Percentiles rank a stretch among this genome's conserved stretches.
Conservation (phyloP, 2,329 filamentous ascomycete genomes). For the Bipolaris bicolor region DNA sequence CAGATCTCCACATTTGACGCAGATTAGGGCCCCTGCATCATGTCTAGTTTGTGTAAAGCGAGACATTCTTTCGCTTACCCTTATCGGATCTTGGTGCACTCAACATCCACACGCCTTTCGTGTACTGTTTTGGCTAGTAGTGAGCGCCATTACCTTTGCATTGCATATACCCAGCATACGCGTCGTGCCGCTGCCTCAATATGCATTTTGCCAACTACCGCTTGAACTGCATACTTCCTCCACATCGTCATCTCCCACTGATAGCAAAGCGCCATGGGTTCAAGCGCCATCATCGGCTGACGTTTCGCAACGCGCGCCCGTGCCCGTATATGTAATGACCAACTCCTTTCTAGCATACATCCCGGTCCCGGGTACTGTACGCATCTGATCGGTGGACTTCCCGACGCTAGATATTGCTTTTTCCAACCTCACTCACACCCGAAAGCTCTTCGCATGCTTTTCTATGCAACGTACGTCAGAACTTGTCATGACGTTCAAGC, state of each 20-base stretch:
- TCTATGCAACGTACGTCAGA: not conserved
- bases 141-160: no score
- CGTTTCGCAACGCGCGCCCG: not conserved
- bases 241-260: not conserved
- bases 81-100: not conserved
- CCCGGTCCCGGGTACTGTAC: not conserved
- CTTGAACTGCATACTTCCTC: not conserved
- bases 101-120: not conserved
- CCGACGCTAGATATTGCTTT: not conserved
- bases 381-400: constrained; percentile 4
- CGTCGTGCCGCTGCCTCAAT: no score
- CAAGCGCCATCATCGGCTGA: constrained; percentile 2
- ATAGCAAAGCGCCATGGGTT: not conserved
- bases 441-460: not conserved
- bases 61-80: not conserved
- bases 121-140: no score
- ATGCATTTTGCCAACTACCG: no score
- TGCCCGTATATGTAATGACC: not conserved
- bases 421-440: not conserved
- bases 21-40: constrained; percentile 5
- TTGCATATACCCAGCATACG: no score
- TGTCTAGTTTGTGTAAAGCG: not conserved
- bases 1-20: not conserved
- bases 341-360: not conserved
- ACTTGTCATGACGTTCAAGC: not conserved